Evolutionary conservation across 2,329 filamentous ascomycete species (phyloP), one percentile per base, ranked within the genome.

Genomic region (Paraconiothyrium brasiliense): DNA sequence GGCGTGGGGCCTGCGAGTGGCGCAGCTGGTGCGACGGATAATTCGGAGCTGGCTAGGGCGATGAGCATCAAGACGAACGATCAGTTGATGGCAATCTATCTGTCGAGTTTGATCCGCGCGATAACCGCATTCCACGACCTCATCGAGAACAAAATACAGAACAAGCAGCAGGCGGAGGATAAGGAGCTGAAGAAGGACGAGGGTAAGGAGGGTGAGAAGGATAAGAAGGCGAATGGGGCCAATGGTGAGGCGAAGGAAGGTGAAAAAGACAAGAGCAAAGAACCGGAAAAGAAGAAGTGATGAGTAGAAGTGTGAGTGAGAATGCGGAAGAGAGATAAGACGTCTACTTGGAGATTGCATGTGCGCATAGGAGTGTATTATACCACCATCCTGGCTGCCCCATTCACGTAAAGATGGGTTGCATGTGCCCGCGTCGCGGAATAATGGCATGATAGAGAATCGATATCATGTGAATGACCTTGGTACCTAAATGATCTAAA

Each of bases 61-160:
- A 97, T 99, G 93, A 97, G 93, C 82, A 89, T 97, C 83, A 99
- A 99, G 88, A 98, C 94, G 61, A 99, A 99, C 76, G 95, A 99
- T 79, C 95, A 99, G 83, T 87, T 99, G 67, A 97, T 99, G 92
- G 89, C 94, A 56, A 98, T 99, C 79, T 99, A 99, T 81, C 86
- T 99, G 58, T 97, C 92, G 82, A 97, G 92, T 83, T 84, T 98
- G 84, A 98, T 99, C 81, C 88, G 95, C 64, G 95, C 95, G 60
- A 99, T 99, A 76, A 98, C 95, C 13, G 95, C 95, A 8, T 99
- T 98, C 90, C 95, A 99, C 80, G 95, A 99, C 78, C 83, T 99
- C 70, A 99, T 99, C 69, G 95, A 99, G 84, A 99, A 99, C 85
- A 99, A 99, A 87, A 97, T 98, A 70, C 94, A 98, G 84, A 99